These are phyloP conservation scores for Eremochloa ophiuroides DNA, from an alignment of 176 grass and related monocot species.

Conservation along the genomic window DNA sequence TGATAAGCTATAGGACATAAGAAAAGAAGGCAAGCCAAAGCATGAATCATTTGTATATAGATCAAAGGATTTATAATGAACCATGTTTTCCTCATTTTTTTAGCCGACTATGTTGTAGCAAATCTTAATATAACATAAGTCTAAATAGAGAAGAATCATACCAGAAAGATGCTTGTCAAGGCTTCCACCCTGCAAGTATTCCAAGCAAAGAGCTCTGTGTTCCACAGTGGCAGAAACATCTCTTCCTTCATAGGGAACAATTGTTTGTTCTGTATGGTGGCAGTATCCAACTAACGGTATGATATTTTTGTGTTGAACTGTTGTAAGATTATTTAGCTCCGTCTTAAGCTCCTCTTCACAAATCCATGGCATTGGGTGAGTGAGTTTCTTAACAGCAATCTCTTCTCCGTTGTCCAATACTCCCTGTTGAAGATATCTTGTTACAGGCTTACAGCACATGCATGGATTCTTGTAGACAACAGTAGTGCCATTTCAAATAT, in stretches of 20 bases:
- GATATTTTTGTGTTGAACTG: too few species aligned
- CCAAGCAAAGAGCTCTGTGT: neutral
- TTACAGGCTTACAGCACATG: neutral
- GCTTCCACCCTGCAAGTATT: neutral
- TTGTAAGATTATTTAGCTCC: neutral
- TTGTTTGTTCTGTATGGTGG: neutral
- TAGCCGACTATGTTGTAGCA: too few species aligned
- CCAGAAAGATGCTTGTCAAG: neutral
- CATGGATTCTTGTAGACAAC: neutral
- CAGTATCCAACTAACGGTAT: too few species aligned
- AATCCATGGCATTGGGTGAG: neutral
- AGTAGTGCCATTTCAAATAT: neutral
- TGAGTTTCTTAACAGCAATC: neutral
- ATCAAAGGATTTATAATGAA: too few species aligned
- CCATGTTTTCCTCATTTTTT: too few species aligned
- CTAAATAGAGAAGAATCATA: neutral
- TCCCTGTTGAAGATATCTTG: neutral
- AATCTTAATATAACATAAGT: too few species aligned
- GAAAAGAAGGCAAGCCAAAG: too few species aligned
- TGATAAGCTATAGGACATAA: too few species aligned
- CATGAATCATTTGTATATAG: too few species aligned
- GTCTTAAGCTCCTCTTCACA: neutral
- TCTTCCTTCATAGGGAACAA: neutral
- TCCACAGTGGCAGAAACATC: neutral
- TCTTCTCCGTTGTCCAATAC: neutral